Evolutionary conservation across 768 basidiomycete genomes (phyloP).

Genomic region (Lactifluus rugatus): DNA sequence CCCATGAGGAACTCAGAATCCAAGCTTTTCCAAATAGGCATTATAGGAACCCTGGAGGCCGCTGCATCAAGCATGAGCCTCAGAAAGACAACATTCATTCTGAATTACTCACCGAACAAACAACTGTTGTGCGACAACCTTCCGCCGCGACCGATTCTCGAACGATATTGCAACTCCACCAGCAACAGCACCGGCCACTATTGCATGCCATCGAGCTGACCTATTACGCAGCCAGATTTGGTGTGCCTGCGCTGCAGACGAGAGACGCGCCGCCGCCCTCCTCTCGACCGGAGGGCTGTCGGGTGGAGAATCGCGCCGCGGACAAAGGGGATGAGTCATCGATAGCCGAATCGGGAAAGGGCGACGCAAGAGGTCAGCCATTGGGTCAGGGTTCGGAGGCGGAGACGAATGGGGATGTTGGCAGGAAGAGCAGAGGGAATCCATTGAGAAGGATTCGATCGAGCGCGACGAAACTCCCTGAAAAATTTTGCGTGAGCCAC

Average conservation of each 20-base stretch:
- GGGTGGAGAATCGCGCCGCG: slow-evolving; percentile 13
- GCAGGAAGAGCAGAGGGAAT: slow-evolving; percentile 58
- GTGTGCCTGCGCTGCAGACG: slow-evolving; percentile 53
- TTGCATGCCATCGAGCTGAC: slow-evolving; percentile 69
- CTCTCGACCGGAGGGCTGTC: background rate
- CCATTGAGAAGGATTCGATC: slow-evolving; percentile 76
- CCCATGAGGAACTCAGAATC: slow-evolving; percentile 70
- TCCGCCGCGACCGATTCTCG: slow-evolving; percentile 57
- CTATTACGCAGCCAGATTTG: slow-evolving; percentile 53
- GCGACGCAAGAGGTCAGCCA: background rate
- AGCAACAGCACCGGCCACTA: slow-evolving; percentile 66
- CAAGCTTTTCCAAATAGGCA: slow-evolving; percentile 54
- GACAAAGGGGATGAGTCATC: slow-evolving; percentile 21
- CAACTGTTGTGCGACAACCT: slow-evolving; percentile 73
- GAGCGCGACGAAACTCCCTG: slow-evolving; percentile 65
- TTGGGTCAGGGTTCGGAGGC: slow-evolving; percentile 5
- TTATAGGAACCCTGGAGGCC: slow-evolving; percentile 90
- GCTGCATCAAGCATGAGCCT: slow-evolving; percentile 29
- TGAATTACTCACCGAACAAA: slow-evolving; percentile 62
- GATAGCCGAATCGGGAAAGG: slow-evolving; percentile 13
- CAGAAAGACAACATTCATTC: background rate
- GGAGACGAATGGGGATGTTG: slow-evolving; percentile 20
- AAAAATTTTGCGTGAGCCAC: too few species aligned
- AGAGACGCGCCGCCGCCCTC: slow-evolving; percentile 42
- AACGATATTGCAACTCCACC: slow-evolving; percentile 68